phyloP scores from a whole-genome alignment of 129 eudicot species.

The Flaveria linearis region DNA sequence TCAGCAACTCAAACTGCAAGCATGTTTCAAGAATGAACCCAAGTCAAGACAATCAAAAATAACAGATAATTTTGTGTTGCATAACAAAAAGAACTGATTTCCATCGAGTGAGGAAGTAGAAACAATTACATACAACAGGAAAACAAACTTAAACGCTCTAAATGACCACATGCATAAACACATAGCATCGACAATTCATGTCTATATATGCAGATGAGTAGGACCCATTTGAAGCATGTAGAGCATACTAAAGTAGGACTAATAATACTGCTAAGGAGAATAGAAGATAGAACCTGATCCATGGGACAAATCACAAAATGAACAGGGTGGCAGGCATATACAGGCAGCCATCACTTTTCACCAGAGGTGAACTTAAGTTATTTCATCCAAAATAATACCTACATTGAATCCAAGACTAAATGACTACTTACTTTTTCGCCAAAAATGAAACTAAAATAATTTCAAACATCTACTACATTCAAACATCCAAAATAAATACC shows the following conservation, averaged over 20 bases:
- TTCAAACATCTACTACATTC: not conserved
- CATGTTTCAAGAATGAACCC: slow-evolving; percentile 20
- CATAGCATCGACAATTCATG: not conserved
- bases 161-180: not conserved
- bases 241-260: not conserved
- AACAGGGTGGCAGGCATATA: not conserved
- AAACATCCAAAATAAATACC: not conserved
- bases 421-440: not conserved
- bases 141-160: slow-evolving; percentile 5
- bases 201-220: not conserved
- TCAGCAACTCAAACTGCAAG: slow-evolving; percentile 33
- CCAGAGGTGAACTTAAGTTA: not conserved
- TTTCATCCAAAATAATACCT: slow-evolving; percentile 16
- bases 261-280: not conserved
- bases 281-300: not conserved
- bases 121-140: not conserved
- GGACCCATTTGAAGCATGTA: too few relatives aligned
- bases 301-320: not conserved
- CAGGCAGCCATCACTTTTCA: slow-evolving; percentile 4
- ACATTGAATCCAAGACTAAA: not conserved
- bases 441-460: not conserved
- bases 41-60: not conserved
- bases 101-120: slow-evolving; percentile 5
- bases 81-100: not conserved
- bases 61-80: not conserved